A percentile compares a stretch with the other conserved stretches of the same genome.
These are phyloP conservation scores for Inonotus hispidus DNA, from an alignment of 1,284 basidiomycete genomes.

Conservation along the genomic window DNA sequence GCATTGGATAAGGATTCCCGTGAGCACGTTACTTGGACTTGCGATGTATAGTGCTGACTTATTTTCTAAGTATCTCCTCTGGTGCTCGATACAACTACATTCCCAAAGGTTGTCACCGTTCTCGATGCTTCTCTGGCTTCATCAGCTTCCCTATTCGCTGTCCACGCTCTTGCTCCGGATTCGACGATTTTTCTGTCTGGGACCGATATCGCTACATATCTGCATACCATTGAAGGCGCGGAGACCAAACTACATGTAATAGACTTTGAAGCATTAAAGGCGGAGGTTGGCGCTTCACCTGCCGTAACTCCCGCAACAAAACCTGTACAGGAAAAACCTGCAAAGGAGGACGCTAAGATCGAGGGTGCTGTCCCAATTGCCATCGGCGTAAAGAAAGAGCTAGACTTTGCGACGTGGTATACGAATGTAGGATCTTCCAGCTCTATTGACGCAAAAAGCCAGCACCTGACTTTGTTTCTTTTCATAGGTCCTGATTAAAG, in stretches of 20 bases:
- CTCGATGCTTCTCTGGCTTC: slow-evolving; percentile 74
- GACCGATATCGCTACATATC: slow-evolving; percentile 66
- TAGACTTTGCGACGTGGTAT: slow-evolving; percentile 92
- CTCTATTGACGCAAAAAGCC: not conserved
- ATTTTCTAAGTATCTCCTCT: slow-evolving; percentile 66
- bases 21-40: slow-evolving; percentile 36
- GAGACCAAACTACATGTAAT: slow-evolving; percentile 60
- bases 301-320: slow-evolving; percentile 31
- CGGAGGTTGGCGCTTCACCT: slow-evolving; percentile 33
- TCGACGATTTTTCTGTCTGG: slow-evolving; percentile 75
- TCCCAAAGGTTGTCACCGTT: slow-evolving; percentile 72
- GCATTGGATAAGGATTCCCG: slow-evolving; percentile 80
- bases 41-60: not conserved
- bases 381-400: slow-evolving; percentile 92
- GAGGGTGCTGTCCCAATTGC: slow-evolving; percentile 89
- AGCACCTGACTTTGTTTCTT: not conserved
- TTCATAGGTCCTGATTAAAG: slow-evolving; percentile 87
- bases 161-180: slow-evolving; percentile 70
- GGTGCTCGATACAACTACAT: slow-evolving; percentile 62
- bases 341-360: slow-evolving; percentile 70
- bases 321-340: slow-evolving; percentile 18
- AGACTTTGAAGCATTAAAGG: slow-evolving; percentile 66
- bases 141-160: slow-evolving; percentile 57
- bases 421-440: slow-evolving; percentile 61
- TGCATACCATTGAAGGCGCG: slow-evolving; percentile 63